A percentile compares a stretch with the other conserved stretches of the same genome.
Evolutionary conservation across 2,329 filamentous ascomycete genomes (phyloP).

Genomic region (Verticillium albo-atrum): DNA sequence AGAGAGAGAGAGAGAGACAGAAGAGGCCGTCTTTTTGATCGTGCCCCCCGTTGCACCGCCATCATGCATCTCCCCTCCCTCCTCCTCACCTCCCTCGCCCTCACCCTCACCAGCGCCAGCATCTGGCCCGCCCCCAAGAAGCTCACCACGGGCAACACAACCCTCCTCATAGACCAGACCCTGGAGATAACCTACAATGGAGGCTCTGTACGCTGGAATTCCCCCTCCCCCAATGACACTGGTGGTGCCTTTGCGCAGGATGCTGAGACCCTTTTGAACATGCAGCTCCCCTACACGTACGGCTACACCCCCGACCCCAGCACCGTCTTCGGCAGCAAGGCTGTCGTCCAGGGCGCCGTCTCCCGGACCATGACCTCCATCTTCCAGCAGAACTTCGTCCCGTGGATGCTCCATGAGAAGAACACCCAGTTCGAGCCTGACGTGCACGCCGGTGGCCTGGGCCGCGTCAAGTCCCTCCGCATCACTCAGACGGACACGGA

Average conservation of each 20-base stretch:
- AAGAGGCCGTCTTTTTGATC: not conserved
- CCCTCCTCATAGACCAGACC: slow-evolving; percentile 48
- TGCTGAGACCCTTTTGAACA: slow-evolving; percentile 27
- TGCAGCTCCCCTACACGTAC: slow-evolving; percentile 44
- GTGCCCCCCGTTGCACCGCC: not conserved
- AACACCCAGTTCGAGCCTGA: slow-evolving; percentile 62
- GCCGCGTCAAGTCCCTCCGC: slow-evolving; percentile 52
- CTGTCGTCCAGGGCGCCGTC: slow-evolving; percentile 52
- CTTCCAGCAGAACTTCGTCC: slow-evolving; percentile 65
- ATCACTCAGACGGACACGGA: slow-evolving; percentile 54
- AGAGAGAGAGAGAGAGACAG: too few species aligned
- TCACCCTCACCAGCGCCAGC: not conserved
- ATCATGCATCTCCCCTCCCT: not conserved
- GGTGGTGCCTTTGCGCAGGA: slow-evolving; percentile 11
- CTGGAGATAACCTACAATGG: slow-evolving; percentile 57
- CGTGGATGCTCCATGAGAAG: slow-evolving; percentile 71
- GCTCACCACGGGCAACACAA: slow-evolving; percentile 45
- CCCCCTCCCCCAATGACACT: slow-evolving; percentile 13
- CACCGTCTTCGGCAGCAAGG: slow-evolving; percentile 39
- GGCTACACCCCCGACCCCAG: slow-evolving; percentile 36
- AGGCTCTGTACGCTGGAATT: slow-evolving; percentile 45
- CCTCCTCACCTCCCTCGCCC: not conserved
- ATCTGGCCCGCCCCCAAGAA: slow-evolving; percentile 54
- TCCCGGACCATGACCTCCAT: slow-evolving; percentile 59
- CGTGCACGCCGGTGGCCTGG: slow-evolving; percentile 30